Conservation (phyloP, 768 basidiomycete genomes). For the Pulveroboletus sp. region DNA sequence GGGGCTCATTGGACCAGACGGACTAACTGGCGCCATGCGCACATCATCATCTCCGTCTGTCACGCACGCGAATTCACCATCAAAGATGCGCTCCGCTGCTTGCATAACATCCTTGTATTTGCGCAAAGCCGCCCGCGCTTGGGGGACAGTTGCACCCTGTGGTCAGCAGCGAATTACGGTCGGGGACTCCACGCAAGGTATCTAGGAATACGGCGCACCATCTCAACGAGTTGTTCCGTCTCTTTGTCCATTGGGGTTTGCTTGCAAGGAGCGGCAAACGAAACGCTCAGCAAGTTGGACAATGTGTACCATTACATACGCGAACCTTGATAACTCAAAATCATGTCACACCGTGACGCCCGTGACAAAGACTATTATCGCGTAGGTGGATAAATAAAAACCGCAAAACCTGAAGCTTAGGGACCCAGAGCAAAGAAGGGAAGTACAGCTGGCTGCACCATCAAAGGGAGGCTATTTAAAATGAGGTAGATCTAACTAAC, state of each 20-base stretch:
- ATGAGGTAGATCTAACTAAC: conserved; percentile 3
- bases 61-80: conserved; percentile 80
- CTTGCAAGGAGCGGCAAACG: neutral
- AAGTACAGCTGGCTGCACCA: conserved; percentile 1
- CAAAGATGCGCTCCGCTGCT: conserved; percentile 82
- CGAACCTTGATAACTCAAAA: conserved; percentile 19
- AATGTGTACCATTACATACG: conserved; percentile 19
- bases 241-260: conserved; percentile 45
- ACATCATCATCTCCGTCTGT: conserved; percentile 48
- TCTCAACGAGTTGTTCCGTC: conserved; percentile 60
- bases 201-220: conserved; percentile 35
- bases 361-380: conserved; percentile 7
- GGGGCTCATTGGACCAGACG: conserved; percentile 25
- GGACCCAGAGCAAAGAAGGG: conserved; percentile 12
- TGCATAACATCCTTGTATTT: conserved; percentile 88
- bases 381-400: conserved; percentile 16
- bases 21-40: conserved; percentile 37
- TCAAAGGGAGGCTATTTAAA: neutral
- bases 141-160: conserved; percentile 77
- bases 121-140: conserved; percentile 79
- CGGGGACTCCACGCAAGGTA: neutral
- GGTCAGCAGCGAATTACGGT: conserved; percentile 1
- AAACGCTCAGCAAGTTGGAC: conserved; percentile 3
- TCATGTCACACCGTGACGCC: conserved; percentile 23
- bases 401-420: conserved; percentile 9